Base-by-base conservation (phyloP, 768 basidiomycete genomes). In the Mrakia frigida region DNA sequence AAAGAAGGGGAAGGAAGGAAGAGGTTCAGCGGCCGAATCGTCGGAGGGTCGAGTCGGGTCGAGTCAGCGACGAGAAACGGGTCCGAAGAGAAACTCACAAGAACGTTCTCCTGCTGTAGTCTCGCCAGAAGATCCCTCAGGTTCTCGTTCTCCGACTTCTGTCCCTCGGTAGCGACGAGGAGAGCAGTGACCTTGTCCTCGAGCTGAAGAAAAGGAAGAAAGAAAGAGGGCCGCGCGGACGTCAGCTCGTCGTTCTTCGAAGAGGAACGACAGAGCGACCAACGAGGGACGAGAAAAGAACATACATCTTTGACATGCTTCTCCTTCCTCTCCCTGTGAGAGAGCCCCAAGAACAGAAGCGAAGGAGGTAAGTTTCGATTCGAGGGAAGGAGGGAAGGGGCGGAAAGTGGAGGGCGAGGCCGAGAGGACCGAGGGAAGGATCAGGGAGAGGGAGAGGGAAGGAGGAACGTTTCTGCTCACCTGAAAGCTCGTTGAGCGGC, bases 221-320 rank as follows among this genome's bases (percentile, higher is more conserved):
- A 11, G 39, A 41, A 41, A 11, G 11, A 41, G 39, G 39, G 11
- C 39, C 46, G 43, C 46, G 46, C 46, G 50, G 28, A 69, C 72
- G 72, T 69, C 50, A 73, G 74, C 46, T 18, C 46, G 46, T 50
- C 21, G 14, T 11, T 2, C 59, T 56, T 37, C 10, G 35, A 13
- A 46, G 18, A 6, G 43, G 3, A 33, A 2, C 35, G 25, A 56
- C 11, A n/a, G 28, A 41, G n/a, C n/a, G n/a, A n/a, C n/a, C n/a
- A 28, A 31, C 10, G 59, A 21, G 59, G 37, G n/a, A n/a, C n/a
- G n/a, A 7, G 23, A 61, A 4, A n/a, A 50, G 25, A 14, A 87
- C 93, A 85, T 81, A 97, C 94, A 82, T 97, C 94, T 82, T 93
- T 94, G 79, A 98, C 93, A 83, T 97, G 94, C 81, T 92, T 93